These are phyloP conservation scores for Trametes hirsuta DNA, from an alignment of 1,284 basidiomycete species.

Conservation along the genomic window DNA sequence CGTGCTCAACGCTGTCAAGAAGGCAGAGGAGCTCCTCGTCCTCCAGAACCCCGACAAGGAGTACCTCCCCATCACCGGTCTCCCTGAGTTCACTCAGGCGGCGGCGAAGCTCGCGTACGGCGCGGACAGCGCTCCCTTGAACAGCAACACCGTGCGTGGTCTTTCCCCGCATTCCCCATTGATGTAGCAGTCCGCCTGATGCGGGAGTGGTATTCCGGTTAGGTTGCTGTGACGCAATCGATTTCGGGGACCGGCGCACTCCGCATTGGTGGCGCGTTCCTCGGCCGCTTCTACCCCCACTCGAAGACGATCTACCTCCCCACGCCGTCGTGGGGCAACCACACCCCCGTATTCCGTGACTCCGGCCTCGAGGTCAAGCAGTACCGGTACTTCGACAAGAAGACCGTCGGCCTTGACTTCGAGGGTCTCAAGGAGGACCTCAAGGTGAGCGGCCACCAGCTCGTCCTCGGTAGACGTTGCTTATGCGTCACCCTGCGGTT, in stretches of 20 bases:
- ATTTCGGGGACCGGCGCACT: conserved; percentile 99
- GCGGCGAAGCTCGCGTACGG: conserved; percentile 95
- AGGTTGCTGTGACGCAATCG: conserved; percentile 94
- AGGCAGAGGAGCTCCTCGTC: conserved; percentile 85
- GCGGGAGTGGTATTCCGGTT: conserved; percentile 4
- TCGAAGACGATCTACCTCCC: conserved; percentile 94
- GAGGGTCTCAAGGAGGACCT: conserved; percentile 89
- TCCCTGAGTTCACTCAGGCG: conserved; percentile 85
- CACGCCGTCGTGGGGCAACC: conserved; percentile 97
- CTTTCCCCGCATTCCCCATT: conserved; percentile 5
- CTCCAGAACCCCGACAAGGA: conserved; percentile 88
- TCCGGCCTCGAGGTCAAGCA: conserved; percentile 92
- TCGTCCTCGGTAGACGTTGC: neutral
- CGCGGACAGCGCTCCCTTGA: conserved; percentile 74
- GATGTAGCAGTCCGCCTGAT: conserved; percentile 15
- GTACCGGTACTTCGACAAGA: conserved; percentile 95
- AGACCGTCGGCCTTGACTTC: conserved; percentile 94
- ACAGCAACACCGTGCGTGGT: conserved; percentile 72
- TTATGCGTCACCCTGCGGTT: neutral
- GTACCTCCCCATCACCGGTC: conserved; percentile 96
- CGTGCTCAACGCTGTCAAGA: conserved; percentile 88
- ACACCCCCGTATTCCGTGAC: conserved; percentile 87
- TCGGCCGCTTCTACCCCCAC: conserved; percentile 88
- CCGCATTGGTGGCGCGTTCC: conserved; percentile 94
- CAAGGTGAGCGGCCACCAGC: conserved; percentile 45